A percentile compares a stretch with the other conserved stretches of the same genome.
Conservation (phyloP, 148 eudicot species). For the Amaranthus hypochondriacus region DNA sequence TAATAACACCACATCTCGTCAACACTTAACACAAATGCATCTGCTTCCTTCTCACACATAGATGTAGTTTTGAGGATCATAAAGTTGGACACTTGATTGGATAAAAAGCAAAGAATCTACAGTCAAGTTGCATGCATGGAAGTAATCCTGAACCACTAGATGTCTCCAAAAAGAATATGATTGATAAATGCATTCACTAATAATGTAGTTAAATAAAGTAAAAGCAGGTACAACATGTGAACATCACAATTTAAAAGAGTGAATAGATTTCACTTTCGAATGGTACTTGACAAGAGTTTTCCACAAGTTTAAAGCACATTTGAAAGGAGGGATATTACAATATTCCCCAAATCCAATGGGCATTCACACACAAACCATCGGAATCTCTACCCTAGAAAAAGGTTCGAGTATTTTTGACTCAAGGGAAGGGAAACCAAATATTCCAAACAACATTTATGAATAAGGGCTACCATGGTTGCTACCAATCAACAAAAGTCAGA, state of each 20-base stretch:
- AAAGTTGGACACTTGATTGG: too few relatives aligned
- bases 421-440: background rate
- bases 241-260: background rate
- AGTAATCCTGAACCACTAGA: background rate
- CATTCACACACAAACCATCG: conserved; percentile 8
- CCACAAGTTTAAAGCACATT: background rate
- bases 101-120: background rate
- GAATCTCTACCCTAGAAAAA: conserved; percentile 2
- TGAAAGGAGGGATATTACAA: background rate
- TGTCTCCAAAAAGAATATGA: background rate
- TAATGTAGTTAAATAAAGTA: background rate
- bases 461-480: conserved; percentile 11
- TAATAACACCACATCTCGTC: too few relatives aligned
- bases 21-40: too few relatives aligned
- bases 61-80: too few relatives aligned
- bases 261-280: conserved; percentile 7
- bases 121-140: background rate
- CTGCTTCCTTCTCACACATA: too few relatives aligned
- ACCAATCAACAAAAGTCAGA: conserved; percentile 18
- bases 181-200: background rate
- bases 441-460: conserved; percentile 6
- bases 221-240: background rate
- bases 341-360: conserved; percentile 5
- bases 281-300: background rate
- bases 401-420: conserved; percentile 12